Percentiles rank a stretch among this genome's conserved stretches.
Evolutionary conservation across 495 filamentous ascomycete species (phyloP).

Genomic region (Tuber microsphaerosporum): DNA sequence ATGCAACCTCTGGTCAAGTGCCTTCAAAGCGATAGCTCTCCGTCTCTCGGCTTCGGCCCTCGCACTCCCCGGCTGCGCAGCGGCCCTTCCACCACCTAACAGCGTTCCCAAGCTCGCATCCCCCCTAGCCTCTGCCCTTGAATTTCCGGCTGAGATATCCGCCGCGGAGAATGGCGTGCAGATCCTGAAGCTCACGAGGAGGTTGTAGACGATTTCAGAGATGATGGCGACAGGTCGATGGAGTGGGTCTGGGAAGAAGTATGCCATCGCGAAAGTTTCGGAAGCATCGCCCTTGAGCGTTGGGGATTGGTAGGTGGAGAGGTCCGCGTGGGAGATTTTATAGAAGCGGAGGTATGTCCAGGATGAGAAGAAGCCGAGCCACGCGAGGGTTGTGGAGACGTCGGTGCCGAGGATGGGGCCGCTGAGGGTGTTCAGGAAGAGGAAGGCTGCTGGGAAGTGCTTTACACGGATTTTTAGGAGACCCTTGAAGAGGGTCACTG

Average conservation of each 20-base stretch:
- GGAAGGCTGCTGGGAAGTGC: constrained; percentile 86
- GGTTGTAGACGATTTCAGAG: constrained; percentile 64
- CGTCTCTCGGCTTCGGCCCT: constrained; percentile 88
- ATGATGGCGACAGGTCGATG: constrained; percentile 69
- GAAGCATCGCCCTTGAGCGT: constrained; percentile 76
- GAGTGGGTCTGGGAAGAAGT: constrained; percentile 85
- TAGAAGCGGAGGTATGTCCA: constrained; percentile 98
- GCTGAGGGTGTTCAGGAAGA: constrained; percentile 67
- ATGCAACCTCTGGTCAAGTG: constrained; percentile 82
- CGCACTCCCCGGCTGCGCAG: constrained; percentile 44
- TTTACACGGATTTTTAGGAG: constrained; percentile 84
- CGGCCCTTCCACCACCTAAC: constrained; percentile 47
- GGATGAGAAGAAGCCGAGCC: constrained; percentile 74
- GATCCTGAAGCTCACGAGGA: constrained; percentile 64
- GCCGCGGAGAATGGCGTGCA: constrained; percentile 81
- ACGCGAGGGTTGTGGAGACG: constrained; percentile 71
- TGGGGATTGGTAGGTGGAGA: constrained; percentile 57
- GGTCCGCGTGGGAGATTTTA: constrained; percentile 60
- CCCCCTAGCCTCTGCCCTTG: constrained; percentile 56
- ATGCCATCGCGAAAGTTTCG: constrained; percentile 73
- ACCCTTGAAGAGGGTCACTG: constrained; percentile 84
- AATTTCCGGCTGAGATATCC: constrained; percentile 72
- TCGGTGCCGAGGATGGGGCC: constrained; percentile 75
- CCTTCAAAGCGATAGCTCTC: constrained; percentile 79
- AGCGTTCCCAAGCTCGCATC: constrained; percentile 62